phyloP scores from a whole-genome alignment of 2,329 filamentous ascomycete species.

The Fusarium staphyleae region DNA sequence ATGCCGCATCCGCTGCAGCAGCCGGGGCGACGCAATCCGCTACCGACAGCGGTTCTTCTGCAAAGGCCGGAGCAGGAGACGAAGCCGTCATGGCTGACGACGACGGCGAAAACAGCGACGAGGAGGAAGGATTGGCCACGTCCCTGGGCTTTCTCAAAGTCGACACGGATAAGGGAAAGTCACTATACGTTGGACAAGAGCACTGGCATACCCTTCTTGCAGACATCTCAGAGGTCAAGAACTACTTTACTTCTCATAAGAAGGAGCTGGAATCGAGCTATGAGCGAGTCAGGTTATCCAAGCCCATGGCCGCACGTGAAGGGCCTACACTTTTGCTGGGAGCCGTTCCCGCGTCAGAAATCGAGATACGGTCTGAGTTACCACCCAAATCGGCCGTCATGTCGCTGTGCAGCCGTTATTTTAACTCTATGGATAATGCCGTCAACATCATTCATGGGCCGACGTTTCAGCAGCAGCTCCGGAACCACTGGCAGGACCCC shows the following conservation, averaged over 20 bases:
- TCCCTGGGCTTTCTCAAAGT: conserved; percentile 86
- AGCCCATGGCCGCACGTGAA: conserved; percentile 64
- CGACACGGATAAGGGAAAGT: conserved; percentile 77
- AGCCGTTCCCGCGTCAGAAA: conserved; percentile 72
- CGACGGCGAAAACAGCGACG: conserved; percentile 66
- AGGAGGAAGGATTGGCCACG: conserved; percentile 71
- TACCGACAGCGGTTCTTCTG: conserved; percentile 55
- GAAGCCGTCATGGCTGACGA: conserved; percentile 57
- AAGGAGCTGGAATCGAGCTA: conserved; percentile 87
- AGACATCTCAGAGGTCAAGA: conserved; percentile 92
- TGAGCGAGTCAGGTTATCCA: conserved; percentile 75
- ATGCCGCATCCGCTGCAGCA: conserved; percentile 49
- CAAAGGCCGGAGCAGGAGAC: conserved; percentile 62
- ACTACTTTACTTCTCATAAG: conserved; percentile 85
- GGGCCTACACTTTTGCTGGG: conserved; percentile 83
- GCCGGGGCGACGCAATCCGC: conserved; percentile 48
- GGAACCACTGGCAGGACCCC: conserved; percentile 73
- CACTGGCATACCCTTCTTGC: conserved; percentile 83
- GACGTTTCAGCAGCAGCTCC: conserved; percentile 79
- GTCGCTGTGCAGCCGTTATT: conserved; percentile 85
- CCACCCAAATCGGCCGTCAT: conserved; percentile 85
- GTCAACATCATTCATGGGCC: conserved; percentile 81
- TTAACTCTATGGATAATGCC: conserved; percentile 79
- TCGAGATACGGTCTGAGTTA: conserved; percentile 79
- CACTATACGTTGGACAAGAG: conserved; percentile 81